Conservation (phyloP, 495 filamentous ascomycete genomes). For the Annulohypoxylon moriforme region DNA sequence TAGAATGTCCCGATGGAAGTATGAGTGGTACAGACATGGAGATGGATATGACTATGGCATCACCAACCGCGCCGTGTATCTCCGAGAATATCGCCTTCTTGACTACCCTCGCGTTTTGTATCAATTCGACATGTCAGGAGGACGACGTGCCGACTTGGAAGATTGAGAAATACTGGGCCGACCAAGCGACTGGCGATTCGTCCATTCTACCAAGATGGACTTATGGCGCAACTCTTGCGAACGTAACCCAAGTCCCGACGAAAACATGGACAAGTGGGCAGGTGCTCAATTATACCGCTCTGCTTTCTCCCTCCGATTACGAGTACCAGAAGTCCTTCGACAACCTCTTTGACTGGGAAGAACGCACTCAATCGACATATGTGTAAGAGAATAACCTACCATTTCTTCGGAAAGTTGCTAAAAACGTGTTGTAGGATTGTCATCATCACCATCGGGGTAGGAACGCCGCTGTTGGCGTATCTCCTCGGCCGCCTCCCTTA, state of each 20-base stretch:
- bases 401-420: not conserved
- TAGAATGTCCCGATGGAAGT: not conserved
- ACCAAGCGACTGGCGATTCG: slow-evolving; percentile 23
- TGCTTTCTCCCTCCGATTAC: slow-evolving; percentile 1
- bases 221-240: slow-evolving; percentile 13
- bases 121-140: slow-evolving; percentile 17
- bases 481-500: slow-evolving; percentile 40
- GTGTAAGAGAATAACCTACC: slow-evolving; percentile 16
- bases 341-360: slow-evolving; percentile 14
- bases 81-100: slow-evolving; percentile 18
- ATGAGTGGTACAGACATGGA: slow-evolving; percentile 6
- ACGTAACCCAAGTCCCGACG: slow-evolving; percentile 18
- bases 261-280: not conserved
- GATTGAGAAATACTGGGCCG: slow-evolving; percentile 32
- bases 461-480: slow-evolving; percentile 36
- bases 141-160: slow-evolving; percentile 2
- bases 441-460: slow-evolving; percentile 23
- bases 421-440: slow-evolving; percentile 22
- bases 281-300: slow-evolving; percentile 13
- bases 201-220: slow-evolving; percentile 15
- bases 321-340: slow-evolving; percentile 8
- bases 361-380: slow-evolving; percentile 7
- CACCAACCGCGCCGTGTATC: slow-evolving; percentile 15
- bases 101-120: slow-evolving; percentile 33
- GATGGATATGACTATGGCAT: slow-evolving; percentile 9